These are phyloP conservation scores for Neoarthrinium moseri DNA, from an alignment of 2,329 filamentous ascomycete genomes.

Conservation along the genomic window DNA sequence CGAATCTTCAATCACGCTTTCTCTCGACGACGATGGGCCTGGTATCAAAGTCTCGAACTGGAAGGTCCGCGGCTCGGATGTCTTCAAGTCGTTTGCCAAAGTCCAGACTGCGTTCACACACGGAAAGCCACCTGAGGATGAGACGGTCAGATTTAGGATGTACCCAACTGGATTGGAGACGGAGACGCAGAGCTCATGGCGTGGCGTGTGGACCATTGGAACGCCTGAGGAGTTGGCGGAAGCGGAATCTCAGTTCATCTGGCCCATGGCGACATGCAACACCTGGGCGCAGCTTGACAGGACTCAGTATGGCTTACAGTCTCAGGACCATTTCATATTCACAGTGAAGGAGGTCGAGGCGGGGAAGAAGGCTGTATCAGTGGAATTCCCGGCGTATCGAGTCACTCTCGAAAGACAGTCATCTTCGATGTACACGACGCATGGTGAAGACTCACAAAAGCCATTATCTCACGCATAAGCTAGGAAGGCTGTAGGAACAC, in stretches of 20 bases:
- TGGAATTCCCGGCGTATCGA: constrained; percentile 2
- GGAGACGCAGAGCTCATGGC: not conserved
- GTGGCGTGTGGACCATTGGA: not conserved
- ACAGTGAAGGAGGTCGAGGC: not conserved
- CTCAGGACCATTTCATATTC: constrained; percentile 5
- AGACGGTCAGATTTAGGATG: not conserved
- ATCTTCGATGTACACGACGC: not conserved
- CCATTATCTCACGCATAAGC: not conserved
- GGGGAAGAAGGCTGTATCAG: not conserved
- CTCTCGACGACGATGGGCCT: constrained; percentile 33
- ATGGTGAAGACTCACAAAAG: not conserved
- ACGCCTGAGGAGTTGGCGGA: not conserved
- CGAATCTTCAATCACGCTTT: constrained; percentile 38
- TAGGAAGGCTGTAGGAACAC: not conserved
- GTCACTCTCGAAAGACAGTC: not conserved
- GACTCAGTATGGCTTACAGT: not conserved
- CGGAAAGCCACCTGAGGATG: not conserved
- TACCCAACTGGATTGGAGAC: constrained; percentile 6
- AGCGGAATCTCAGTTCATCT: not conserved
- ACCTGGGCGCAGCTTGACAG: constrained; percentile 7
- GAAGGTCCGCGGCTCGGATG: constrained; percentile 38
- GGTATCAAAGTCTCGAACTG: constrained; percentile 38
- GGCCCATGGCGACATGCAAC: constrained; percentile 4
- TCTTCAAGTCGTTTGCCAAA: constrained; percentile 20
- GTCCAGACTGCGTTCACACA: not conserved